These are phyloP conservation scores for Prunus davidiana DNA, from an alignment of 306 rosid genomes.

Conservation along the genomic window DNA sequence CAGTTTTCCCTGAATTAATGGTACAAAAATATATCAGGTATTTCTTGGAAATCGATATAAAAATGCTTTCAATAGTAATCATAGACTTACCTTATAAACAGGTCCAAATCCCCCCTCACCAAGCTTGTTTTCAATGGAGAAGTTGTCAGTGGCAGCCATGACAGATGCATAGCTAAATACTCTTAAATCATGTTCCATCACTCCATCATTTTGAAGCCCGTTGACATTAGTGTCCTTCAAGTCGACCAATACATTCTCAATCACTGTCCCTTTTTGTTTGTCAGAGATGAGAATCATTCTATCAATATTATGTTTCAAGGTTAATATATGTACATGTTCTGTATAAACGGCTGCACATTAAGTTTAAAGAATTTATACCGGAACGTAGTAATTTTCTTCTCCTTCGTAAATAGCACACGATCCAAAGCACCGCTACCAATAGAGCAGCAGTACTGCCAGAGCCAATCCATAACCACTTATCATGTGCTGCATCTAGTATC, in stretches of 20 bases:
- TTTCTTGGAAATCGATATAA: no score
- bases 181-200: no score
- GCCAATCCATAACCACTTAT: neutral
- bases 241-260: neutral
- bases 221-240: neutral
- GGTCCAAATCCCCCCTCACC: no score
- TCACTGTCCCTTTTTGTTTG: neutral
- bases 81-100: neutral
- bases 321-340: no score
- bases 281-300: neutral
- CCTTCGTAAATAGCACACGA: neutral
- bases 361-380: neutral
- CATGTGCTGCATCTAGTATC: neutral
- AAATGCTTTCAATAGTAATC: no score
- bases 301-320: no score
- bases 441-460: neutral
- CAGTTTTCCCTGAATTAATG: neutral
- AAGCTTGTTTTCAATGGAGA: no score
- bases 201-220: no score
- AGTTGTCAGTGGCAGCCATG: no score
- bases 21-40: neutral
- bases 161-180: no score
- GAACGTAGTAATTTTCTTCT: neutral
- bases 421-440: slow-evolving; percentile 1
- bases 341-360: no score